Evolutionary conservation across 768 basidiomycete species (phyloP).

Genomic region (Pulveroboletus sp.): DNA sequence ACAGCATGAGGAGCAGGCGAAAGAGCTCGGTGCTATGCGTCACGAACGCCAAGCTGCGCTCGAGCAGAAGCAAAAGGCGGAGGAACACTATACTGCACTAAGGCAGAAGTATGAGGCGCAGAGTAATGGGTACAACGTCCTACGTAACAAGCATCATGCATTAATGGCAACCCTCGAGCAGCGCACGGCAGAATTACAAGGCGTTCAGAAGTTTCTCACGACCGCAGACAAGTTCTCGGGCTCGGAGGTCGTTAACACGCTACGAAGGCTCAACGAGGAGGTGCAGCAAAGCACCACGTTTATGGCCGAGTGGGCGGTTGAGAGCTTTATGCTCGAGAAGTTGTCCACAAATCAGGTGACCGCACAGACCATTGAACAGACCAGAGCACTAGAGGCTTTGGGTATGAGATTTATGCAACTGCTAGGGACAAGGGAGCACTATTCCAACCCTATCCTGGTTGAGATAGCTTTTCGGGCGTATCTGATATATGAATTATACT

Average conservation of each 20-base stretch:
- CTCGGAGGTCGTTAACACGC: conserved; percentile 39
- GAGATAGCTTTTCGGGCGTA: conserved; percentile 31
- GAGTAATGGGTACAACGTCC: conserved; percentile 10
- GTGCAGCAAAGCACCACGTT: conserved; percentile 42
- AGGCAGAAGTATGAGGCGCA: conserved; percentile 10
- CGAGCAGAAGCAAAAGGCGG: conserved; percentile 2
- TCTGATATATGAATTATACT: conserved; percentile 18
- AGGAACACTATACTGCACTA: conserved; percentile 3
- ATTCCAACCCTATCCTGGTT: conserved; percentile 26
- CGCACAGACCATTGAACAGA: conserved; percentile 4
- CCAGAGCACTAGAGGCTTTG: conserved; percentile 9
- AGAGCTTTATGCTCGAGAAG: conserved; percentile 29
- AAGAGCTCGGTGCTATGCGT: conserved; percentile 4
- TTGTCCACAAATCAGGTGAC: conserved; percentile 2
- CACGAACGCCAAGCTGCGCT: neutral
- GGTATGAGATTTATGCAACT: conserved; percentile 16
- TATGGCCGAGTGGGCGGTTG: conserved; percentile 42
- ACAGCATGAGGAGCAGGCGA: conserved; percentile 9
- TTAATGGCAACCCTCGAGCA: conserved; percentile 30
- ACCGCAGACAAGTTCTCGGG: conserved; percentile 39
- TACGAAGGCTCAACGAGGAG: conserved; percentile 41
- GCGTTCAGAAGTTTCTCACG: conserved; percentile 39
- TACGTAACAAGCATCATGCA: conserved; percentile 10
- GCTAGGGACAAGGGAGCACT: conserved; percentile 18
- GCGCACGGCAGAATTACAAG: conserved; percentile 39